Conservation (phyloP, 768 basidiomycete species). For the Hemileccinum rubropunctum region DNA sequence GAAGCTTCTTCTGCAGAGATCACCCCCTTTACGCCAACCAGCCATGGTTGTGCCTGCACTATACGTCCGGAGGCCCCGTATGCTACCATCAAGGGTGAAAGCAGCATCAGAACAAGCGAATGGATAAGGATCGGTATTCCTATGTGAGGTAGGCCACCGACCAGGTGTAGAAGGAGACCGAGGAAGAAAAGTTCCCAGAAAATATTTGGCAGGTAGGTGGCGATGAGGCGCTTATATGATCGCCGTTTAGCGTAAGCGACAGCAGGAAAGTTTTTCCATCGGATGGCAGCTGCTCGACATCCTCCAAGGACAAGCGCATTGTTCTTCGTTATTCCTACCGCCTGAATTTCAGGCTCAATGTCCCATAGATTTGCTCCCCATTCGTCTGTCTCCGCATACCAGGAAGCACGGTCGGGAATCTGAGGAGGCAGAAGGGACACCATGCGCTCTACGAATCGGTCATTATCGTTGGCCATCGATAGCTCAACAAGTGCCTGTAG, state of each 20-base stretch:
- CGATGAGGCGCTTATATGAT: slow-evolving; percentile 14
- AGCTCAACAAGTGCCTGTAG: slow-evolving; percentile 1
- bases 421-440: slow-evolving; percentile 16
- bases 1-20: not conserved
- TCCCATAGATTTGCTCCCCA: slow-evolving; percentile 21
- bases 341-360: slow-evolving; percentile 14
- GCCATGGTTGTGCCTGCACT: too few species aligned
- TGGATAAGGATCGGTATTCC: too few species aligned
- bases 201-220: not conserved
- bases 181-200: slow-evolving; percentile 2
- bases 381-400: slow-evolving; percentile 22
- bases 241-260: slow-evolving; percentile 13
- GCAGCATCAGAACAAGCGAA: slow-evolving; percentile 11
- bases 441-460: slow-evolving; percentile 21
- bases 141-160: too few species aligned
- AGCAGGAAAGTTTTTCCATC: slow-evolving; percentile 23
- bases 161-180: too few species aligned
- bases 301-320: slow-evolving; percentile 22
- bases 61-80: too few species aligned
- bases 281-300: slow-evolving; percentile 20
- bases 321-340: slow-evolving; percentile 18
- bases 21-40: too few species aligned
- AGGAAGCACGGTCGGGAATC: not conserved
- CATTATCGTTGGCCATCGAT: slow-evolving; percentile 26
- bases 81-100: too few species aligned